Evolutionary conservation across 176 grass and related monocot species (phyloP).

Genomic region (Olyra latifolia): DNA sequence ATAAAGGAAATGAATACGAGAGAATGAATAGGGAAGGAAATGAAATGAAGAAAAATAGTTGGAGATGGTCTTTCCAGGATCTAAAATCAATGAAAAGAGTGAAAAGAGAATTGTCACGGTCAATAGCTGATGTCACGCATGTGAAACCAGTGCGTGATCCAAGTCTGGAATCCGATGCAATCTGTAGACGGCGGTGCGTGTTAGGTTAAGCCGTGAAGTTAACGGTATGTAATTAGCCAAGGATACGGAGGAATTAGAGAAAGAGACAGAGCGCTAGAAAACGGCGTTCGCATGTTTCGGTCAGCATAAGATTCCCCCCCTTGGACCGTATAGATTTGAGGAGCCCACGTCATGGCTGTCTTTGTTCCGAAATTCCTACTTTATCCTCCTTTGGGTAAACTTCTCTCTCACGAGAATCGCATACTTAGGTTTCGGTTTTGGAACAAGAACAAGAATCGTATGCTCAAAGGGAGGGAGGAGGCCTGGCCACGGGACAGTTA

Average conservation of each 20-base stretch:
- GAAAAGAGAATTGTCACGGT: not conserved
- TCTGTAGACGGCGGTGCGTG: not conserved
- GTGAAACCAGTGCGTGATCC: not conserved
- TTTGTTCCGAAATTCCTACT: conserved; percentile 36
- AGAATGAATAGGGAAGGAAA: too few species aligned
- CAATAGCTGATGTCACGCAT: not conserved
- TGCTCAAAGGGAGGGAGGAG: conserved; percentile 14
- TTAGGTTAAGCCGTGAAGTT: not conserved
- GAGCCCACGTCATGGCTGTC: conserved; percentile 32
- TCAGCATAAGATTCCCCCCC: conserved; percentile 38
- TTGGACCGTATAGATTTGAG: conserved; percentile 20
- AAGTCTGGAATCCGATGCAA: conserved; percentile 19
- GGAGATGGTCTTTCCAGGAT: too few species aligned
- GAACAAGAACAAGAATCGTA: conserved; percentile 18
- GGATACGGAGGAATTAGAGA: not conserved
- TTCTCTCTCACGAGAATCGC: conserved; percentile 15
- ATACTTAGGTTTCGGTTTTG: conserved; percentile 37
- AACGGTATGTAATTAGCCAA: not conserved
- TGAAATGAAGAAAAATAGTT: too few species aligned
- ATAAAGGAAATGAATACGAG: too few species aligned
- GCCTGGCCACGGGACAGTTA: not conserved
- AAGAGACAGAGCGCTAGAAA: too few species aligned
- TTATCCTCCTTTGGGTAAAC: conserved; percentile 9
- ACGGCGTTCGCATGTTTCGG: not conserved
- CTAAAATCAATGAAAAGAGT: too few species aligned